These are phyloP conservation scores for Paramecium bursaria DNA, from an alignment of 73 alveolate species.

Conservation along the genomic window DNA sequence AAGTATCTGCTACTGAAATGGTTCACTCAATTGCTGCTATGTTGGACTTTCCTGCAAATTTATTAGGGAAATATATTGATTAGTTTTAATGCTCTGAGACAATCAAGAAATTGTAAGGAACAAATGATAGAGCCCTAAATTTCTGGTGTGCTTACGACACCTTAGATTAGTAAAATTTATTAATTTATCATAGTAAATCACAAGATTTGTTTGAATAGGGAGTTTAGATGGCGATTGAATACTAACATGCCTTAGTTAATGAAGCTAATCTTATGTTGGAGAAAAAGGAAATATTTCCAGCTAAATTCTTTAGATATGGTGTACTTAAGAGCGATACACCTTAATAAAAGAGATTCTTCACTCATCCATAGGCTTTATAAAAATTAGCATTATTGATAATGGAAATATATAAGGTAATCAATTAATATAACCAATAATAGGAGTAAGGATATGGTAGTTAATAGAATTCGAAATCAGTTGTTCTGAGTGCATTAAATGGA, in stretches of 20 bases:
- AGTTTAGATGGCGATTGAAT: conserved; percentile 36
- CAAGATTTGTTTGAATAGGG: conserved; percentile 16
- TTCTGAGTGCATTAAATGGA: conserved; percentile 47
- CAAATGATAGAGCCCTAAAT: conserved; percentile 10
- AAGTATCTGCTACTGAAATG: conserved; percentile 91
- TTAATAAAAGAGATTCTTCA: conserved; percentile 30
- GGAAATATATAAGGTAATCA: conserved; percentile 39
- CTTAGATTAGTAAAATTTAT: not conserved
- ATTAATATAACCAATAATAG: too few relatives aligned
- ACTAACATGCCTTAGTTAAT: conserved; percentile 15
- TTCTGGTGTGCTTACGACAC: conserved; percentile 55
- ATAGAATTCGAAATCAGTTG: conserved; percentile 35
- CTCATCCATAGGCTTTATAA: conserved; percentile 29
- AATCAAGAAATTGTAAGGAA: conserved; percentile 7
- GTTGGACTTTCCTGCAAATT: conserved; percentile 80
- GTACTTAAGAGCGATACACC: conserved; percentile 30
- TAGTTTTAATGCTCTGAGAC: conserved; percentile 31
- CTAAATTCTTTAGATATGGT: conserved; percentile 46
- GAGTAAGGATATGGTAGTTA: not conserved
- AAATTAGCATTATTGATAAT: conserved; percentile 36
- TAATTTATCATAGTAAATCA: conserved; percentile 13
- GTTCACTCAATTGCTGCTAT: conserved; percentile 83
- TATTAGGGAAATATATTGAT: not conserved
- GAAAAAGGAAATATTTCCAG: conserved; percentile 43
- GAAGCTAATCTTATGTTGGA: conserved; percentile 47